Base-by-base conservation (phyloP, 257 asterid genomes). In the Solanum appendiculatum region DNA sequence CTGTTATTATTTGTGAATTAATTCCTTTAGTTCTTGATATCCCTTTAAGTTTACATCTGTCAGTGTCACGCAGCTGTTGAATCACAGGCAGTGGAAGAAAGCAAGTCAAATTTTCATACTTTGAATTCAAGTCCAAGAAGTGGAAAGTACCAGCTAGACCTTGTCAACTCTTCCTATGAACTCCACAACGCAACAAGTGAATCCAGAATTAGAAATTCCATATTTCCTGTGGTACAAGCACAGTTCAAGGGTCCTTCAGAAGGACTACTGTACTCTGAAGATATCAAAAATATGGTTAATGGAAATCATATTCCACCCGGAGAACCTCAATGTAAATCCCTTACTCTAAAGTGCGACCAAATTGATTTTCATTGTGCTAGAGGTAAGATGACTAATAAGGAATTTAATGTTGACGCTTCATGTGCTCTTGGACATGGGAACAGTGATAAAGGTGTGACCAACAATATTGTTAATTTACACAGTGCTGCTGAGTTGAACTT, bases 41-140 rank as follows among this genome's bases (percentile, higher is more conserved):
- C 7, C 48, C 44, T 84, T 87, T 39, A 44, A 18, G 72, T 51
- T 33, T 36, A 82, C 74, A 82, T 29, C 78, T 86, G 54, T 58
- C 31, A 84, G 78, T 89, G 33, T 86, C 31, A 85, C 90, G 92
- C 89, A 88, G 88, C 90, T 69, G 88, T 91, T 48, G 88, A 87
- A 86, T 80, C 87, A 63, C 44, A 85, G 86, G 83, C 82, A 88
- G 73, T 81, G 85, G 91, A 87, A 85, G 89, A 82, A 64, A 85
- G 88, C 37, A 85, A 85, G 85, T 88, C 72, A 88, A 84, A 75
- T 86, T 69, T 58, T 78, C 91, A 85, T 56, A n/a, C 70, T 66
- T 86, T 89, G 72, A 88, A 85, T 84, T 81, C 86, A 16, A 51
- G 83, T 86, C 86, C 82, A 83, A 86, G 91, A 88, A 92, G 89